These are phyloP conservation scores for Lepiota subincarnata DNA, from an alignment of 768 basidiomycete genomes.

Conservation along the genomic window DNA sequence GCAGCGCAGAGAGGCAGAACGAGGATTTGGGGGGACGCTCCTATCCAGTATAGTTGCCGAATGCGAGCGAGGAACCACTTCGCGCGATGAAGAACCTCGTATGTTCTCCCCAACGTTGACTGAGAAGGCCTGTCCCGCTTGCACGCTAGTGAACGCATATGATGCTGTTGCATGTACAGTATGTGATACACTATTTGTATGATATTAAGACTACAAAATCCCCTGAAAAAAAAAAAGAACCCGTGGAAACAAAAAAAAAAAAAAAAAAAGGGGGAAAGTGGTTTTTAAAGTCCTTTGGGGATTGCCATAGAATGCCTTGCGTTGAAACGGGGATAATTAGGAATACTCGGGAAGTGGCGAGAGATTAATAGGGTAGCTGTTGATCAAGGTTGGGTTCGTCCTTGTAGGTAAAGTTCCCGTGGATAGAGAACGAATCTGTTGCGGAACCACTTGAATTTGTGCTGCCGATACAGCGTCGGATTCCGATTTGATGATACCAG, in stretches of 20 bases:
- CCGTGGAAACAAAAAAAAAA: constrained; percentile 18
- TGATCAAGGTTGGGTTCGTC: constrained; percentile 18
- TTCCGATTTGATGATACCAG: constrained; percentile 41
- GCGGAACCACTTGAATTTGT: constrained; percentile 13
- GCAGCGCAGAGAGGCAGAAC: constrained; percentile 52
- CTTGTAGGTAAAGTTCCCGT: constrained; percentile 19
- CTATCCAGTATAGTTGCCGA: constrained; percentile 39
- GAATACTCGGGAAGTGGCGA: constrained; percentile 40
- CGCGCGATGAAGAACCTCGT: constrained; percentile 20
- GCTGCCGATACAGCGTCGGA: constrained; percentile 20
- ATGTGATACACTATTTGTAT: constrained; percentile 41
- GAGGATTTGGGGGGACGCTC: constrained; percentile 72
- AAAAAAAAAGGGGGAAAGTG: constrained; percentile 16
- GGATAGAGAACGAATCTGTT: constrained; percentile 18
- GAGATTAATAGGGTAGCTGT: constrained; percentile 27
- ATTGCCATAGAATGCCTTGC: constrained; percentile 19
- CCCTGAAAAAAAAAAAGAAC: constrained; percentile 13
- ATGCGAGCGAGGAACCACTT: constrained; percentile 19
- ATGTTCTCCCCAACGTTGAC: constrained; percentile 15
- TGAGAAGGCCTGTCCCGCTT: constrained; percentile 46
- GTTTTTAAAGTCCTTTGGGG: constrained; percentile 21
- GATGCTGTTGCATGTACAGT: constrained; percentile 40
- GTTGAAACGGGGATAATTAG: constrained; percentile 18
- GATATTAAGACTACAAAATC: constrained; percentile 25
- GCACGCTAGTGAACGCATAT: constrained; percentile 54